Evolutionary conservation across 208 protist species (phyloP), one percentile per base, ranked within the genome.

Genomic region (Acanthamoeba divionensis): DNA sequence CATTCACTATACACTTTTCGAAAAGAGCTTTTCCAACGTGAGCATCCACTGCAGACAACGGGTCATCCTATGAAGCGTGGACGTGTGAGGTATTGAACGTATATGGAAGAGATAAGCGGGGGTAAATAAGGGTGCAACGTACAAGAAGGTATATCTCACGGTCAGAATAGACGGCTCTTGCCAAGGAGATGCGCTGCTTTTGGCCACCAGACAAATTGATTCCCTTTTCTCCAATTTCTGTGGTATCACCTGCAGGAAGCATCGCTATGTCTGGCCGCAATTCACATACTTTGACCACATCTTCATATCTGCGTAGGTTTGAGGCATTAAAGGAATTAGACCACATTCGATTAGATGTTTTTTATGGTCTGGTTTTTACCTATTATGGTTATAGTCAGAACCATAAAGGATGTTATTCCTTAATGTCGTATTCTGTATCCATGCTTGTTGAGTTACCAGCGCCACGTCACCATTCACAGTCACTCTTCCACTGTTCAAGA

Each of bases 361-460:
- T n/a, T n/a, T n/a, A n/a, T n/a, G n/a, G n/a, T n/a, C n/a, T n/a
- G 4, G 4, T 7, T 45, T 24, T 36, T 0, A 94, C 18, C 69
- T 33, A 21, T 82, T 69, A 29, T 93, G 13, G 71, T 96, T 93
- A 38, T 95, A 91, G 21, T 67, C 62, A 48, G 41, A 10, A 5
- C 96, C 96, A 77, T 97, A 97, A n/a, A 97, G 55, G 67, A 98
- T 97, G 88, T 98, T 98, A 13, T 98, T 94, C 10, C 67, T 66
- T 5, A 98, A 24, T 2, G 96, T 97, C 7, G 88, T 77, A 77
- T 95, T 97, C 5, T 93, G 79, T 21, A 97, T 96, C 93, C 95
- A 98, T 13, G 95, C 90, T 90, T 95, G 90, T 90, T 98, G 97
- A 24, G 96, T 75, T 10, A 96, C 94, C 62, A 97, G 97, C 0